Base-by-base conservation (phyloP, 2,329 filamentous ascomycete species). In the Fusarium sp. region DNA sequence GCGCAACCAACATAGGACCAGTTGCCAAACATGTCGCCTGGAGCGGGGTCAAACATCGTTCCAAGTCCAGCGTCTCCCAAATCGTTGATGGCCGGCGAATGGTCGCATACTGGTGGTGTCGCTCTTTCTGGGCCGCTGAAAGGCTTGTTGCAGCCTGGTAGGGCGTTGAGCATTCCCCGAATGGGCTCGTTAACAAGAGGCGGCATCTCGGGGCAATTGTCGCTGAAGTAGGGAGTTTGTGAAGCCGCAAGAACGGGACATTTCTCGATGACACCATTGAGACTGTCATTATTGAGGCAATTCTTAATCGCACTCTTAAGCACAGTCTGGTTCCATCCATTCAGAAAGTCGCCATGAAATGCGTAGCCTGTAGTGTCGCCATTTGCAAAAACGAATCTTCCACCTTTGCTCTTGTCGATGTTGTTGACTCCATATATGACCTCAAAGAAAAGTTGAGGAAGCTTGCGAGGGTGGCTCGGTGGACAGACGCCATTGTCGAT, bases 401-500 rank as follows among this genome's bases (percentile, higher is more conserved):
- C 72, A 3, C 72, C 71, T n/a, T 63, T 62, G 42, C 68, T 75
- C 52, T 74, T 74, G n/a, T 63, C 57, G 2, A 74, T 60, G 11
- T 71, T 29, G 32, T 74, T 74, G 29, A 74, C 71, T 1, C 69
- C 61, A 24, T 74, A 74, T 0, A 74, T 69, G 24, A 74, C 69
- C 49, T 74, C 72, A 46, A 74, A 66, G 57, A 74, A 74, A 2
- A 74, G 46, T 7, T 74, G 72, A 25, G 72, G 69, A 3, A 74
- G 69, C 27, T 60, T 58, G 9, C 64, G 71, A 25, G 72, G 72
- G 7, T 74, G 72, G 2, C 48, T 69, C 1, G 72, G 72, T 1
- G 72, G 72, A n/a, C 72, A 74, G 5, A 74, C 32, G 0, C 72
- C 72, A n/a, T 74, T 74, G 10, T 74, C 72, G 20, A 74, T 74